Evolutionary conservation across 2,329 filamentous ascomycete species (phyloP), one percentile per base, ranked within the genome.

Genomic region (Exophiala sp.): DNA sequence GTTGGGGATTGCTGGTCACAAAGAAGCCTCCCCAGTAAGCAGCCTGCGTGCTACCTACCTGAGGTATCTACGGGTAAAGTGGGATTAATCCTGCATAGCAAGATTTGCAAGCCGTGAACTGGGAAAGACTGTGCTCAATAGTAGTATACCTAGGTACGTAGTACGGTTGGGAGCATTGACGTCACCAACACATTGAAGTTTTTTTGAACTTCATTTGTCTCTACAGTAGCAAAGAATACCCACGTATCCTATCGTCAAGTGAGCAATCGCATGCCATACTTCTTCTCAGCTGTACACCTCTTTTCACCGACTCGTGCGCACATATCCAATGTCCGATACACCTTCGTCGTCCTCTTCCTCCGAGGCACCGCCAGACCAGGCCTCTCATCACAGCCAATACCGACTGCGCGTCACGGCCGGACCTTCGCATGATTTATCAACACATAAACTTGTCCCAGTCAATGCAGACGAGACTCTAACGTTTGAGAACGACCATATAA

Each of bases 371-470:
- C 39, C 39, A 34, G 48, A 55, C 23, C 19, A 38, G 27, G 41
- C 47, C 6, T 29, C 43, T 3, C 40, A 50, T 14, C 43, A 59
- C 49, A 42, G 27, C 13, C 42, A 57, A 59, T 95, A 93, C 68
- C 77, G 87, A 43, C 77, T 97, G 55, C 80, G 79, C 58, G 83
- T 96, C 48, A 94, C 88, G 0, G 88, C 88, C 1, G 91, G 91
- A 2, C 76, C 86, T 1, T 73, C 74, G 57, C 95, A 96, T 69
- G 81, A 93, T 64, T 68, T 75, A 27, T 68, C 74, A n/a, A 78
- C 78, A n/a, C 89, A 95, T 62, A 70, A 82, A 53, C 72, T 81
- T 22, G 82, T 96, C 8, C 77, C 79, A 2, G 85, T 96, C 65
- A 97, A 96, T 70, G 75, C 73, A 9, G 67, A 82, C 22, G 68